These are phyloP conservation scores for Earliella scabrosa DNA, from an alignment of 1,284 basidiomycete genomes.

Conservation along the genomic window DNA sequence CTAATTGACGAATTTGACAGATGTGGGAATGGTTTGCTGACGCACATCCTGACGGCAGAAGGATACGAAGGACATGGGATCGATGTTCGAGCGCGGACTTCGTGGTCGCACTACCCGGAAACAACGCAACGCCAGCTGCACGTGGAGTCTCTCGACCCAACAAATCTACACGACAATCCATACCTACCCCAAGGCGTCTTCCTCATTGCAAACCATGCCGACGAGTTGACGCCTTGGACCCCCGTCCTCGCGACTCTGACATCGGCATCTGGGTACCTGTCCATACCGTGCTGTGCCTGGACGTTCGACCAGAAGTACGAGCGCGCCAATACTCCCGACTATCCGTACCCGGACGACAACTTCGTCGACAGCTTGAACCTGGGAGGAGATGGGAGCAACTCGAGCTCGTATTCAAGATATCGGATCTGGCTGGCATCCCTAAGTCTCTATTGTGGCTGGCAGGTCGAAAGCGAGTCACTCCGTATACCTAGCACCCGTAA, in stretches of 20 bases:
- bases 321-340: conserved; percentile 44
- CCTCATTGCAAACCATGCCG: conserved; percentile 94
- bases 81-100: conserved; percentile 69
- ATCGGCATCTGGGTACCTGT: conserved; percentile 76
- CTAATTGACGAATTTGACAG: conserved; percentile 40
- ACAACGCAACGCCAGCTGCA: conserved; percentile 60
- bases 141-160: conserved; percentile 72
- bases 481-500: conserved; percentile 93
- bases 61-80: conserved; percentile 87
- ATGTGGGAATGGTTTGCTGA: conserved; percentile 88
- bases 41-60: conserved; percentile 83
- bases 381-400: conserved; percentile 56
- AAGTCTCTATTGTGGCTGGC: conserved; percentile 80
- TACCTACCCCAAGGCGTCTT: conserved; percentile 58
- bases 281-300: conserved; percentile 93
- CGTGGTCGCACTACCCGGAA: conserved; percentile 81
- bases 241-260: conserved; percentile 72
- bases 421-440: conserved; percentile 81
- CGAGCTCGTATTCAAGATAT: conserved; percentile 79
- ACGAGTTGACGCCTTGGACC: conserved; percentile 93
- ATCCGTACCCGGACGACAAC: conserved; percentile 40
- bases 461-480: conserved; percentile 83
- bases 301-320: conserved; percentile 69
- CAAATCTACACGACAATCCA: conserved; percentile 28
- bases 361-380: conserved; percentile 60